phyloP scores from a whole-genome alignment of 164 flowering plant species.

The Vitis rotundifolia region DNA sequence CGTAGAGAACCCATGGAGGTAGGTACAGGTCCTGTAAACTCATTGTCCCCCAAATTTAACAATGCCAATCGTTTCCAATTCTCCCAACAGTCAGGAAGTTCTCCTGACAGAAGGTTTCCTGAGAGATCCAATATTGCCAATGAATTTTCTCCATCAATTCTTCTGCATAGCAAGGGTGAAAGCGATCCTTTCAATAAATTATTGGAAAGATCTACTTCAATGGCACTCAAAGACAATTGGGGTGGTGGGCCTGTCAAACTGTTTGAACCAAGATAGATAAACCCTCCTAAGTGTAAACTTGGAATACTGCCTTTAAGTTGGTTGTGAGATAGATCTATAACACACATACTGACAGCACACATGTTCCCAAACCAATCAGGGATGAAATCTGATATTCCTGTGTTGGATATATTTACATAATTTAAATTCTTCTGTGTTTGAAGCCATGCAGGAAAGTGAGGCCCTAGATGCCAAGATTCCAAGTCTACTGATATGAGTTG shows the following conservation, averaged over 20 bases:
- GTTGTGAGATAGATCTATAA: conserved; percentile 17
- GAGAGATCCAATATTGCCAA: too few species aligned
- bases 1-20: conserved; percentile 1
- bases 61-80: neutral
- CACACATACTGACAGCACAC: too few species aligned
- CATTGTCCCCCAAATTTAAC: conserved; percentile 11
- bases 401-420: conserved; percentile 7
- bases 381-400: conserved; percentile 5
- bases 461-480: conserved; percentile 5
- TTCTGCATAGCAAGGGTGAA: conserved; percentile 7
- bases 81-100: conserved; percentile 28
- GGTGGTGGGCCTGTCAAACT: too few species aligned
- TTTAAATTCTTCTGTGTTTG: conserved; percentile 4
- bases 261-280: too few species aligned
- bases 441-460: too few species aligned
- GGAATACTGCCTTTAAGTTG: conserved; percentile 14
- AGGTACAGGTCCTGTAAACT: conserved; percentile 14
- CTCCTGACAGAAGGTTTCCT: too few species aligned
- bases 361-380: conserved; percentile 17
- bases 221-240: too few species aligned
- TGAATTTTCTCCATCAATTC: neutral
- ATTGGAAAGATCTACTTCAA: conserved; percentile 7
- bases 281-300: too few species aligned
- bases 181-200: conserved; percentile 13
- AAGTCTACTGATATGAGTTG: neutral